phyloP scores from a whole-genome alignment of 371 early-diverging fungal species.

The Apophysomyces trapeziformis region DNA sequence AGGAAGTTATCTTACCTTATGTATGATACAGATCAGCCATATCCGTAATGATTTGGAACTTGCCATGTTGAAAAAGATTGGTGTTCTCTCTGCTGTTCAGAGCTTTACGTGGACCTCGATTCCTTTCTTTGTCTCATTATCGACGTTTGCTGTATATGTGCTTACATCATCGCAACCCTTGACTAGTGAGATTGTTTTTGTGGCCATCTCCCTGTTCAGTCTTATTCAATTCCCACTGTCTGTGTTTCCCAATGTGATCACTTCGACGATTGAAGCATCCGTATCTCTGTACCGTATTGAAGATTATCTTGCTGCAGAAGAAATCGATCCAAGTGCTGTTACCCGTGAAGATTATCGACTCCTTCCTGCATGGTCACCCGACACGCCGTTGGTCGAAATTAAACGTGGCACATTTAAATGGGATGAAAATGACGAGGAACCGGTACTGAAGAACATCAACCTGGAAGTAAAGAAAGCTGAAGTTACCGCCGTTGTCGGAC shows the following conservation, averaged over 20 bases:
- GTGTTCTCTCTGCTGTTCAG: slow-evolving; percentile 62
- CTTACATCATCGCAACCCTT: slow-evolving; percentile 61
- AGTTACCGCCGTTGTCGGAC: slow-evolving; percentile 84
- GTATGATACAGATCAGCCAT: slow-evolving; percentile 52
- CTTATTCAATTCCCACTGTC: slow-evolving; percentile 91
- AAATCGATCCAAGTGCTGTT: slow-evolving; percentile 73
- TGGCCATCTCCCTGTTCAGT: slow-evolving; percentile 91
- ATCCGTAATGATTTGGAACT: slow-evolving; percentile 82
- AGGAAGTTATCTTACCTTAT: slow-evolving; percentile 1
- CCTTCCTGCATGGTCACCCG: slow-evolving; percentile 32
- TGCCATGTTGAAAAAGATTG: slow-evolving; percentile 77
- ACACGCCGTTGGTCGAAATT: slow-evolving; percentile 44
- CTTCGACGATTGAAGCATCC: slow-evolving; percentile 80
- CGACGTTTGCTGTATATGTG: slow-evolving; percentile 85
- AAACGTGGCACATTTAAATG: slow-evolving; percentile 39
- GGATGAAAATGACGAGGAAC: slow-evolving; percentile 36
- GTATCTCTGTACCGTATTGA: slow-evolving; percentile 85
- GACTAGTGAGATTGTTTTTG: slow-evolving; percentile 82
- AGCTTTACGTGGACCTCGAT: slow-evolving; percentile 77
- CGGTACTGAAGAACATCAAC: slow-evolving; percentile 67
- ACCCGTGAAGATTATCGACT: slow-evolving; percentile 47
- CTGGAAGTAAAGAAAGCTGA: slow-evolving; percentile 66
- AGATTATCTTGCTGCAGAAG: slow-evolving; percentile 76
- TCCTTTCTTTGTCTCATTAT: slow-evolving; percentile 88
- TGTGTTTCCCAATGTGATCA: slow-evolving; percentile 64